Conservation (phyloP, 1,284 basidiomycete species). For the Leccinum pachyderme region DNA sequence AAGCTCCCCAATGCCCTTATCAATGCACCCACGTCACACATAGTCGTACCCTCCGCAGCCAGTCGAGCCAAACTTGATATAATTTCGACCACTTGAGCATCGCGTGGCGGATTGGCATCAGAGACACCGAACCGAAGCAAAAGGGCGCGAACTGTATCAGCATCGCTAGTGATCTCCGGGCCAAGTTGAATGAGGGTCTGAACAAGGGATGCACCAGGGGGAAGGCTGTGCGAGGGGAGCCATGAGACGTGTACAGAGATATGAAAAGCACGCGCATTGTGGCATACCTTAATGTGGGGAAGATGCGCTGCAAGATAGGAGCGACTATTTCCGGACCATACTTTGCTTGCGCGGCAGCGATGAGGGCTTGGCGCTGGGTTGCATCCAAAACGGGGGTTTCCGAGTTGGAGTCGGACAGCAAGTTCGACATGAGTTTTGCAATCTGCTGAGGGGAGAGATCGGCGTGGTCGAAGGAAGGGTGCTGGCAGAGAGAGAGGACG, state of each 20-base stretch:
- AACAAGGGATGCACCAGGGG: slow-evolving; percentile 63
- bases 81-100: slow-evolving; percentile 67
- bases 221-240: slow-evolving; percentile 46
- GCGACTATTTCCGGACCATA: slow-evolving; percentile 59
- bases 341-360: slow-evolving; percentile 71
- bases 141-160: slow-evolving; percentile 65
- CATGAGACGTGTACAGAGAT: slow-evolving; percentile 14
- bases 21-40: slow-evolving; percentile 77
- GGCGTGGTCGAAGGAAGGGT: slow-evolving; percentile 75
- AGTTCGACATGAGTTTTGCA: slow-evolving; percentile 75
- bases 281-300: slow-evolving; percentile 58
- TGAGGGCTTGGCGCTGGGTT: slow-evolving; percentile 67
- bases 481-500: slow-evolving; percentile 67
- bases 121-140: slow-evolving; percentile 71
- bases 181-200: slow-evolving; percentile 74
- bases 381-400: slow-evolving; percentile 70
- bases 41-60: slow-evolving; percentile 64
- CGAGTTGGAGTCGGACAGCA: slow-evolving; percentile 64
- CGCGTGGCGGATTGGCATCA: slow-evolving; percentile 64
- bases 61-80: slow-evolving; percentile 63
- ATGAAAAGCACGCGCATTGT: slow-evolving; percentile 6
- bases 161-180: slow-evolving; percentile 70
- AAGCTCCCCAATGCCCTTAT: slow-evolving; percentile 68
- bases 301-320: slow-evolving; percentile 50
- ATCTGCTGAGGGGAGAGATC: slow-evolving; percentile 74